Percentiles rank a stretch among this genome's conserved stretches.
phyloP scores from a whole-genome alignment of 768 basidiomycete species.

The Russula brevipes region DNA sequence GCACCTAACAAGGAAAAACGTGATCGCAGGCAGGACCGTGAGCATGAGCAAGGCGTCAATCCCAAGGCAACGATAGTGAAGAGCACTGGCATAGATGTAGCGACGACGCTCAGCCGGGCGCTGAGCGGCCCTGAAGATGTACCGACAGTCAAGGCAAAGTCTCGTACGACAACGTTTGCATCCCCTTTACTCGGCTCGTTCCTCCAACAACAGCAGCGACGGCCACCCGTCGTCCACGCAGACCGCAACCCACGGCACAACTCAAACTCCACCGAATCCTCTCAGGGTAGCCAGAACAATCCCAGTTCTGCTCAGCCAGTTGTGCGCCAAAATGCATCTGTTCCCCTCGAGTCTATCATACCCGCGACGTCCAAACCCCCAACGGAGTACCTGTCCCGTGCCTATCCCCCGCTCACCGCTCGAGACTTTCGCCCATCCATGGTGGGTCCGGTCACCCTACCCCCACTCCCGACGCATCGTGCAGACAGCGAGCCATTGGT shows the following conservation, averaged over 20 bases:
- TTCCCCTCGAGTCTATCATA: conserved; percentile 79
- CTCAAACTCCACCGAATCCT: conserved; percentile 6
- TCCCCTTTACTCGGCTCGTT: conserved; percentile 61
- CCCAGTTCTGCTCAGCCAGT: conserved; percentile 27
- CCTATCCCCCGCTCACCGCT: conserved; percentile 67
- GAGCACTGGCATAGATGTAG: conserved; percentile 39
- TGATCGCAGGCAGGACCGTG: conserved; percentile 27
- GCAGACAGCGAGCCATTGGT: conserved; percentile 60
- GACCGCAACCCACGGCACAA: conserved; percentile 26
- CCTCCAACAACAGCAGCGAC: conserved; percentile 48
- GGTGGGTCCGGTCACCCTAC: conserved; percentile 53
- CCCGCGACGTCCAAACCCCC: conserved; percentile 76
- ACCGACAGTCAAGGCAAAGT: conserved; percentile 11
- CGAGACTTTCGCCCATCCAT: conserved; percentile 71
- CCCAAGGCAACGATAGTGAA: conserved; percentile 20
- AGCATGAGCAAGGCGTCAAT: conserved; percentile 10
- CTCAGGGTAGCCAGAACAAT: conserved; percentile 12
- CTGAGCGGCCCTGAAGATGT: conserved; percentile 20
- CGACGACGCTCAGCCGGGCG: conserved; percentile 32
- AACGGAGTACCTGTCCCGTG: conserved; percentile 73
- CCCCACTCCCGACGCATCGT: conserved; percentile 47
- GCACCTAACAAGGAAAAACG: conserved; percentile 48
- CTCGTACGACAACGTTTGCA: conserved; percentile 42
- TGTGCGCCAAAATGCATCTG: conserved; percentile 38
- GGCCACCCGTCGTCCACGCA: conserved; percentile 30